Evolutionary conservation across 208 protist genomes (phyloP).

Genomic region (Trypanosoma lewisi): DNA sequence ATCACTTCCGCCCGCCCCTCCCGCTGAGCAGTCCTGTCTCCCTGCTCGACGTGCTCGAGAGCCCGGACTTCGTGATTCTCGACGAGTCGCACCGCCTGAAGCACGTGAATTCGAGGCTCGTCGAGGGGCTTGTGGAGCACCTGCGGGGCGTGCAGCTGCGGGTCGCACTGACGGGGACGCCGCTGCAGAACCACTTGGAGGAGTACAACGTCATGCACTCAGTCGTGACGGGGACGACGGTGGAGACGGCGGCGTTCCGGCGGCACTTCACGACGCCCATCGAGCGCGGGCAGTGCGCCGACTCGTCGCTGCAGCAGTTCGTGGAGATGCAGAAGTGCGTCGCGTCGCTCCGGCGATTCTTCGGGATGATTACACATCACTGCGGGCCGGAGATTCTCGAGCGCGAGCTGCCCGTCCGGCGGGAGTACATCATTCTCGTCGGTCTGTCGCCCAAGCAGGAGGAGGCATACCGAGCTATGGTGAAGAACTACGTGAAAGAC

Average conservation of each 20-base stretch:
- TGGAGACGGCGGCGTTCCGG: slow-evolving; percentile 57
- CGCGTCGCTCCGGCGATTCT: slow-evolving; percentile 62
- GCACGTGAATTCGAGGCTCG: slow-evolving; percentile 40
- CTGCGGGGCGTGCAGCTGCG: slow-evolving; percentile 63
- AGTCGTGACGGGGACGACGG: slow-evolving; percentile 49
- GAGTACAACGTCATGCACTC: slow-evolving; percentile 91
- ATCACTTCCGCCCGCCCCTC: slow-evolving; percentile 37
- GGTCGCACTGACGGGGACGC: slow-evolving; percentile 87
- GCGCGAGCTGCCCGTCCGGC: slow-evolving; percentile 52
- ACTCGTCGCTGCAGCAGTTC: slow-evolving; percentile 66
- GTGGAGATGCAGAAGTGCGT: slow-evolving; percentile 80
- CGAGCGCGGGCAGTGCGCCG: slow-evolving; percentile 59
- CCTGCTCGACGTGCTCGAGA: slow-evolving; percentile 61
- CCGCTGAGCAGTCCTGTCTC: slow-evolving; percentile 32
- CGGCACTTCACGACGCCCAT: slow-evolving; percentile 68
- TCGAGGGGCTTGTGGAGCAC: slow-evolving; percentile 43
- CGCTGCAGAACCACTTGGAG: slow-evolving; percentile 87
- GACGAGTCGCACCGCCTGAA: slow-evolving; percentile 84
- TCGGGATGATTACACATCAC: slow-evolving; percentile 63
- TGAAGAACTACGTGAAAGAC: slow-evolving; percentile 28
- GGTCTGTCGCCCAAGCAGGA: slow-evolving; percentile 61
- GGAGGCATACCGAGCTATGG: slow-evolving; percentile 56
- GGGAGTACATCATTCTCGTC: slow-evolving; percentile 73
- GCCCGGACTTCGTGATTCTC: slow-evolving; percentile 71
- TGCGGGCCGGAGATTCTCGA: slow-evolving; percentile 76